phyloP scores from a whole-genome alignment of 2,329 filamentous ascomycete species.

The Fusarium humuli region DNA sequence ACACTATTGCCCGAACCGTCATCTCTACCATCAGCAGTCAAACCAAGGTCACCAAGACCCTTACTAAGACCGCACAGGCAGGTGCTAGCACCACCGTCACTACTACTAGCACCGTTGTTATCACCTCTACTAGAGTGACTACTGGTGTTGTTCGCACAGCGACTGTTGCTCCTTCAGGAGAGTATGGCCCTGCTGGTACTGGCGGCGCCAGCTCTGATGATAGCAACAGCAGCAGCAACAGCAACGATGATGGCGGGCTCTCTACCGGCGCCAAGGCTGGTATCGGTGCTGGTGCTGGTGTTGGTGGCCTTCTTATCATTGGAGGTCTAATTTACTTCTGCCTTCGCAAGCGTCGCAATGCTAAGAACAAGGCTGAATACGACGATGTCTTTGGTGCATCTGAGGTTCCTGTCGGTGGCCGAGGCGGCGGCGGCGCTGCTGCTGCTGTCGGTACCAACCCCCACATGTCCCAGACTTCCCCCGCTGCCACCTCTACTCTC shows the following conservation, averaged over 20 bases:
- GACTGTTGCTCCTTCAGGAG: conserved; percentile 45
- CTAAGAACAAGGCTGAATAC: conserved; percentile 50
- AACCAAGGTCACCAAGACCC: conserved; percentile 46
- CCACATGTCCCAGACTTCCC: conserved; percentile 50
- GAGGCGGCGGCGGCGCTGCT: conserved; percentile 31
- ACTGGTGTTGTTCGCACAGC: conserved; percentile 48
- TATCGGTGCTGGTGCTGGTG: conserved; percentile 56
- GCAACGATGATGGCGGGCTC: conserved; percentile 46
- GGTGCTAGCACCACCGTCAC: conserved; percentile 56
- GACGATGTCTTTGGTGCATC: conserved; percentile 58
- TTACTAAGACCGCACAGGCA: conserved; percentile 50
- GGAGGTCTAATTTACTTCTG: conserved; percentile 48
- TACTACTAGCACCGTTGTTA: conserved; percentile 52
- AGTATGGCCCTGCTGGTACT: conserved; percentile 37
- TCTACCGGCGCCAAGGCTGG: conserved; percentile 58
- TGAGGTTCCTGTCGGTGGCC: conserved; percentile 57
- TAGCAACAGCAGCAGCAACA: conserved; percentile 28
- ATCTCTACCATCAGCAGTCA: conserved; percentile 48
- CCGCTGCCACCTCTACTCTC: conserved; percentile 43
- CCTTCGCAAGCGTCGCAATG: conserved; percentile 48
- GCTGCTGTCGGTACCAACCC: conserved; percentile 33
- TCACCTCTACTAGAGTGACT: conserved; percentile 51
- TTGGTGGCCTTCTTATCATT: conserved; percentile 52
- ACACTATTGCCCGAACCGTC: conserved; percentile 49
- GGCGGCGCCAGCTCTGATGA: conserved; percentile 20